A percentile compares a stretch with the other conserved stretches of the same genome.
Evolutionary conservation across 257 asterid genomes (phyloP).

Genomic region (Solanum stenotomum): DNA sequence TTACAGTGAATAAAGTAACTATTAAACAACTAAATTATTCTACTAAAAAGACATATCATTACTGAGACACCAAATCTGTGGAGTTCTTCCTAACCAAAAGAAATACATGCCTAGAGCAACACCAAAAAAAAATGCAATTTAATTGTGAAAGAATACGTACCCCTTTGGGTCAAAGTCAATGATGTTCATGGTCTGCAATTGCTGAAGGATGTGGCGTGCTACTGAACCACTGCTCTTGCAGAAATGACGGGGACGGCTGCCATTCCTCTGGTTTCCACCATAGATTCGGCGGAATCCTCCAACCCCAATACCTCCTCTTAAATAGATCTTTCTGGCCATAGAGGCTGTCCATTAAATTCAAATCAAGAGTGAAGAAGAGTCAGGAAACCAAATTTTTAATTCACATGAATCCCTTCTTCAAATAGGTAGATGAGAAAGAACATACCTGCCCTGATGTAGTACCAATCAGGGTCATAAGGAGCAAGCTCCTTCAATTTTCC

Average conservation of each 20-base stretch:
- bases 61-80: not conserved
- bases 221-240: conserved; percentile 87
- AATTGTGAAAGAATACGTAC: conserved; percentile 25
- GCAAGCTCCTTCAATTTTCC: conserved; percentile 86
- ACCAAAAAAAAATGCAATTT: not conserved
- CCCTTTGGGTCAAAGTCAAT: conserved; percentile 71
- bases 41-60: not conserved
- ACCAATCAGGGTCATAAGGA: conserved; percentile 95
- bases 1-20: not conserved
- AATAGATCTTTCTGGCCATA: conserved; percentile 86
- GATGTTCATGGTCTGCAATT: conserved; percentile 68
- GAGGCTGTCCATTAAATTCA: conserved; percentile 46
- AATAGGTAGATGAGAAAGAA: too few relatives aligned
- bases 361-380: not conserved
- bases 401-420: not conserved
- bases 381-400: not conserved
- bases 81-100: not conserved
- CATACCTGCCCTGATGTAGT: conserved; percentile 86
- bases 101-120: not conserved
- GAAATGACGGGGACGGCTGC: conserved; percentile 84
- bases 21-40: not conserved
- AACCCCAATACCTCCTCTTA: conserved; percentile 89
- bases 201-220: conserved; percentile 87
- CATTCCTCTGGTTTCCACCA: conserved; percentile 97
- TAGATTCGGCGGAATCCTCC: conserved; percentile 82